Evolutionary conservation across 202 grass and related monocot species (phyloP), one percentile per base, ranked within the genome.

Genomic region (Saccharum hybrid): DNA sequence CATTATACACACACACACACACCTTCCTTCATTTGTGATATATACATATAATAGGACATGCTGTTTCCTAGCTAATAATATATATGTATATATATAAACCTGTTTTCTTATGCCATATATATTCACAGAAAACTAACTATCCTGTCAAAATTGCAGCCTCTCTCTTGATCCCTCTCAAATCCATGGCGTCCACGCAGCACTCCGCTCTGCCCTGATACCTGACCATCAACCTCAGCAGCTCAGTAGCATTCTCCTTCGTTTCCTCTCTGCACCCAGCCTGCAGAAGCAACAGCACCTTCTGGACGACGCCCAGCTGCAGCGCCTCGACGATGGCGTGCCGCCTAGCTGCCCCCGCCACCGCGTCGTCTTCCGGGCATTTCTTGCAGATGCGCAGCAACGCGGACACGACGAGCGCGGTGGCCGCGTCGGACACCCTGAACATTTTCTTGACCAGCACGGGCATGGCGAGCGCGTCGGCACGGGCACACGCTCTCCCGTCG

Each of bases 391-490:
- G 86, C 79, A 80, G 72, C 12, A 94, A 14, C 28, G 79, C 71
- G 0, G 92, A 90, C 6, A 94, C 82, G 5, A 69, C 85, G 74
- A 94, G 72, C 63, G 86, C 79, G 5, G 92, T 94, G 6, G 85
- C 90, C 61, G 57, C 30, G 68, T 90, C 79, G 15, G 92, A 92
- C 36, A 92, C 82, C 45, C 82, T 67, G 52, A 88, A 81, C 70
- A 94, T 80, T 71, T 88, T 94, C 82, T 90, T 90, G 9, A 90
- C 74, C 49, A 94, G 77, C 12, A 91, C 82, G 0, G 92, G 90
- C 40, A 92, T 41, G 16, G 85, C 72, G 19, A 94, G 85, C 8
- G 85, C 87, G 59, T 94, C 65, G 33, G 14, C 63, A 8, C 42
- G 49, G 7, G 66, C 89, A 2, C 2, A 8, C 79, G 75, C 84